Evolutionary conservation across 495 filamentous ascomycete genomes (phyloP).

Genomic region (Parathielavia appendiculata): DNA sequence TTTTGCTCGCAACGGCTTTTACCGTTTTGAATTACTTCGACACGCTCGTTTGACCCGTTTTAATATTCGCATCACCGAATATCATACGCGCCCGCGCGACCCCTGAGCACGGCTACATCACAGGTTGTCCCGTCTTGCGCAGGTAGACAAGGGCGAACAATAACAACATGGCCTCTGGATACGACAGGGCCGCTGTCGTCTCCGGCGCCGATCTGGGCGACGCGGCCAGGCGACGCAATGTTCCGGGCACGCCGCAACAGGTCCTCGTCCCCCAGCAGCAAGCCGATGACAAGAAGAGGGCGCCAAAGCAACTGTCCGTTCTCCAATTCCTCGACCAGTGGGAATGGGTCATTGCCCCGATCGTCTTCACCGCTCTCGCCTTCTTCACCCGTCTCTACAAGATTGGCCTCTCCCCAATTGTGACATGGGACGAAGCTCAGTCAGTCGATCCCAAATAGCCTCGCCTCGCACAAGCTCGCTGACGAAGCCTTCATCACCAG

Average conservation of each 20-base stretch:
- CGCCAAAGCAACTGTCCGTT: constrained; percentile 56
- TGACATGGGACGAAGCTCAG: constrained; percentile 99
- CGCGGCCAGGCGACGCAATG: constrained; percentile 70
- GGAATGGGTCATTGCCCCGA: constrained; percentile 81
- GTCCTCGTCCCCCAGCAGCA: constrained; percentile 31
- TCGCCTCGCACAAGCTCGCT: constrained; percentile 19
- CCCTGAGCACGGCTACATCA: constrained; percentile 9
- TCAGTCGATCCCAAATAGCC: constrained; percentile 45
- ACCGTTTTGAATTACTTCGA: constrained; percentile 20
- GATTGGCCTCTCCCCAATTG: constrained; percentile 91
- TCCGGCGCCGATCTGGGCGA: constrained; percentile 65
- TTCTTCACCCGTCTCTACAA: constrained; percentile 95
- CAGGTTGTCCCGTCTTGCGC: constrained; percentile 1
- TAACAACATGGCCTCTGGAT: constrained; percentile 41
- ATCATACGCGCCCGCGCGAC: constrained; percentile 13
- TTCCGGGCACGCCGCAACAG: constrained; percentile 47
- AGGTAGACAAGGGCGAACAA: background rate
- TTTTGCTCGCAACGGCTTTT: constrained; percentile 14
- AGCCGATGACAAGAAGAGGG: constrained; percentile 61
- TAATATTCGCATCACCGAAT: constrained; percentile 24
- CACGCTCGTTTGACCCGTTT: constrained; percentile 28
- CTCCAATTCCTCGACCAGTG: constrained; percentile 65
- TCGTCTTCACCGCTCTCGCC: constrained; percentile 80
- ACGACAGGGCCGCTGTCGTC: constrained; percentile 48
- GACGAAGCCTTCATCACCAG: constrained; percentile 44